A percentile compares a stretch with the other conserved stretches of the same genome.
Evolutionary conservation across 2,329 filamentous ascomycete genomes (phyloP).

Genomic region (Venturia oleaginea): DNA sequence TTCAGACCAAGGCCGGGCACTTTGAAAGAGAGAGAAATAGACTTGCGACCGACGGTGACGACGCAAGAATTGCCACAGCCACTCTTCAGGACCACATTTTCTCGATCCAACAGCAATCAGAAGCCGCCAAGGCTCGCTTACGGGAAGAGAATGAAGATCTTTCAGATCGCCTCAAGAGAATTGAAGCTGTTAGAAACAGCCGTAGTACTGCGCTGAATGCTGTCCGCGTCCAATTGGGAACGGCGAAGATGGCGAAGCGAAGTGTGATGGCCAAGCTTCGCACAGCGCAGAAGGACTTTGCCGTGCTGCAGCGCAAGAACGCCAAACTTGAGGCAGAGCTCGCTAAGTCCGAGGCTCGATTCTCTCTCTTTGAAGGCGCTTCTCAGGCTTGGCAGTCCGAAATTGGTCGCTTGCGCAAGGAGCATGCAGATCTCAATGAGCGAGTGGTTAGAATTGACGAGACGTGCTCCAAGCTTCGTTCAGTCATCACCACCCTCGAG

Average conservation of each 20-base stretch:
- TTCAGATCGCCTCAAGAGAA: background rate
- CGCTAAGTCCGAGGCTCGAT: background rate
- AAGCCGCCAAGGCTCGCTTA: background rate
- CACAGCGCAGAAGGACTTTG: constrained; percentile 6
- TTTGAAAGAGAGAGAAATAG: background rate
- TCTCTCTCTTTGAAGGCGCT: background rate
- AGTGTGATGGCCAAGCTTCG: constrained; percentile 5
- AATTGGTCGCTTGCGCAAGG: constrained; percentile 5
- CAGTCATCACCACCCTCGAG: background rate
- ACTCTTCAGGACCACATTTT: background rate
- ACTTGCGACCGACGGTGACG: background rate
- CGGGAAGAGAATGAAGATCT: background rate
- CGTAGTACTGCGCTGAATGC: constrained; percentile 5
- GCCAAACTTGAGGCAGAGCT: background rate
- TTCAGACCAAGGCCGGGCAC: background rate
- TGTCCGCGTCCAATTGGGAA: background rate
- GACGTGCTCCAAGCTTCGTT: background rate
- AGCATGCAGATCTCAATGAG: background rate
- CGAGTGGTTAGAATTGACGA: background rate
- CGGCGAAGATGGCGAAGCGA: constrained; percentile 9
- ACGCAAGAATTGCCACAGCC: background rate
- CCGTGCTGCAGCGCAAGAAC: background rate
- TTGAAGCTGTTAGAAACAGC: constrained; percentile 4
- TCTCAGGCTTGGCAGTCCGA: constrained; percentile 3
- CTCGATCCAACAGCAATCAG: background rate